Base-by-base conservation (phyloP, 306 rosid species). In the Vicia faba region DNA sequence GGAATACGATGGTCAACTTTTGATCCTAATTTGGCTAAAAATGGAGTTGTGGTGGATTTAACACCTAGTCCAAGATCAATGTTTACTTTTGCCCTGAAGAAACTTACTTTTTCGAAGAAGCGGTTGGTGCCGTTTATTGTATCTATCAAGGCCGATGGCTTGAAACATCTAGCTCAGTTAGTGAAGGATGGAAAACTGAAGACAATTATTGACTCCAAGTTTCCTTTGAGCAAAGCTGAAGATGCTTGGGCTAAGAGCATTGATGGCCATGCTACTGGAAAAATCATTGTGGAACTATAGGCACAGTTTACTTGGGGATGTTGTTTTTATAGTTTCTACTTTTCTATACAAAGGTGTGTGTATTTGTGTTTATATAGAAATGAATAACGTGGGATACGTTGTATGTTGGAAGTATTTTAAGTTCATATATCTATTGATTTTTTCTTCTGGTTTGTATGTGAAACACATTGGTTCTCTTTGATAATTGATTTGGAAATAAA, bases 201-300 rank as follows among this genome's bases (percentile, higher is more conserved):
- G 76, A 61, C 83, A 5, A 77, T 75, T 15, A 75, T 85, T 2
- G 87, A 87, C 68, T 86, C 88, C 0, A 82, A 13, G 67, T 57
- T 75, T 79, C 83, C 91, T 66, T 50, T 89, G 51, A 83, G 84
- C 76, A 89, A 79, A 72, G 91, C 84, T 60, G 91, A 84, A 70
- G 88, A 83, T 81, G 92, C 91, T 46, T 89, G 96, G 96, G 87
- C 88, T 35, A 84, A 81, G 83, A 83, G 87, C 71, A 79, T 81
- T 35, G 87, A 84, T 38, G 85, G 88, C 46, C 81, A 79, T 67
- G 85, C 85, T 65, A 81, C 88, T 25, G 93, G 93, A 14, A 89
- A 86, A 79, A 81, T 89, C 82, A 68, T 89, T 38, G 78, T 86
- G 69, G 92, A 84, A 71, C 80, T 80, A 69, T 77, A 81, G 46